phyloP scores from a whole-genome alignment of 2,329 filamentous ascomycete genomes.

The Pseudocercospora musae region DNA sequence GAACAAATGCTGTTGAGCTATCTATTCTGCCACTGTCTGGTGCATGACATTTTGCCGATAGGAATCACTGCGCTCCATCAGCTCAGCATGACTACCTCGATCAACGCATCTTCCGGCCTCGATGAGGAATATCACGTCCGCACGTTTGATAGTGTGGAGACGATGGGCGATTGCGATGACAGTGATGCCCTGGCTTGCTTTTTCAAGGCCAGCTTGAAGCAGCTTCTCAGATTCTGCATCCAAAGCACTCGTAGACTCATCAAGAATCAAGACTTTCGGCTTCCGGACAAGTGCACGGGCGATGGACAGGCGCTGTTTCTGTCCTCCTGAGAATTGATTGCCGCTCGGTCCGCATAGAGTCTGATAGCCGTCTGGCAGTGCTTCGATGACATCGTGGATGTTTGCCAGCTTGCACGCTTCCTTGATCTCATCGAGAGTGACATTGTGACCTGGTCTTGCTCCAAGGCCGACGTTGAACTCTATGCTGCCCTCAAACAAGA shows the following conservation, averaged over 20 bases:
- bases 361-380: constrained; percentile 63
- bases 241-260: constrained; percentile 44
- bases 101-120: constrained; percentile 50
- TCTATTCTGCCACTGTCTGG: constrained; percentile 31
- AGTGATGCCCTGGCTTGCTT: constrained; percentile 33
- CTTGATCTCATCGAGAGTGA: constrained; percentile 60
- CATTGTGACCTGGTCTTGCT: constrained; percentile 53
- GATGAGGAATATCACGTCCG: constrained; percentile 46
- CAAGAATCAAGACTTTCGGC: constrained; percentile 41
- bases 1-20: background rate
- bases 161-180: constrained; percentile 47
- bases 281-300: constrained; percentile 44
- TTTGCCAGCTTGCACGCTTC: constrained; percentile 65
- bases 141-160: constrained; percentile 41
- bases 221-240: constrained; percentile 44
- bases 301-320: constrained; percentile 43
- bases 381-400: constrained; percentile 65
- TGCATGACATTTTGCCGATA: constrained; percentile 26
- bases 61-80: constrained; percentile 16
- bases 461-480: constrained; percentile 39
- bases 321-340: constrained; percentile 43
- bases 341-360: constrained; percentile 49
- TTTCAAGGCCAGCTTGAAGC: constrained; percentile 41
- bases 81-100: constrained; percentile 48
- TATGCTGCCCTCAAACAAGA: constrained; percentile 47